These are phyloP conservation scores for Chlorella sp. DNA, from an alignment of 139 green algal species.

Conservation along the genomic window DNA sequence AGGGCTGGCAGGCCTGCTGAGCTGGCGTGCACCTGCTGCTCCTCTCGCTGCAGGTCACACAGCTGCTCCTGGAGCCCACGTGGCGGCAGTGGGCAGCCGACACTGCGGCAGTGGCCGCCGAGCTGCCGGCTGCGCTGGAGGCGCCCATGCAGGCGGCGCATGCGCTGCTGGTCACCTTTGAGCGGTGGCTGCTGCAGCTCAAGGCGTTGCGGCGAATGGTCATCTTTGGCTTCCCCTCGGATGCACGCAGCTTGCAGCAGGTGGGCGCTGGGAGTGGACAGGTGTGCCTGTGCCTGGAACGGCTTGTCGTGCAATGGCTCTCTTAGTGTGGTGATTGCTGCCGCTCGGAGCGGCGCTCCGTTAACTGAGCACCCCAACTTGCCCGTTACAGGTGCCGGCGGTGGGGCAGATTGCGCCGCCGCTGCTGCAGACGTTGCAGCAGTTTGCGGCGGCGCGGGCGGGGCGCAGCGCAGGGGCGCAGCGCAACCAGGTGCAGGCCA, in stretches of 20 bases:
- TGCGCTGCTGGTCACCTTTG: constrained; percentile 63
- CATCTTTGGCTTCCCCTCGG: constrained; percentile 78
- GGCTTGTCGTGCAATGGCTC: too few relatives aligned
- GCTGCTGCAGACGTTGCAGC: constrained; percentile 62
- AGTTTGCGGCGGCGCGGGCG: constrained; percentile 33
- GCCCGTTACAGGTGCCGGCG: constrained; percentile 1
- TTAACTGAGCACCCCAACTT: too few relatives aligned
- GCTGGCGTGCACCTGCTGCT: too few relatives aligned
- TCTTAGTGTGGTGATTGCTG: too few relatives aligned
- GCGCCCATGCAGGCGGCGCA: constrained; percentile 20
- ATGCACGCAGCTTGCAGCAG: constrained; percentile 62
- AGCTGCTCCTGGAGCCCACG: constrained; percentile 72
- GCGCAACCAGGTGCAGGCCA: constrained; percentile 49
- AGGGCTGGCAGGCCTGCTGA: not conserved
- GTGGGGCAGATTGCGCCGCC: constrained; percentile 52
- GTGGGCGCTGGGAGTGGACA: not conserved
- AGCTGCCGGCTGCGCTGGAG: constrained; percentile 56
- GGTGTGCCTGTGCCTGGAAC: not conserved
- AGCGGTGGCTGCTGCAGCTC: constrained; percentile 91
- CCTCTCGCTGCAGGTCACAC: constrained; percentile 55
- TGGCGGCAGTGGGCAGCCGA: constrained; percentile 81
- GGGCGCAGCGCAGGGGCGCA: constrained; percentile 22
- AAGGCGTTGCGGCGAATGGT: constrained; percentile 88
- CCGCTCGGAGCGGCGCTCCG: too few relatives aligned
- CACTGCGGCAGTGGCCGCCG: constrained; percentile 55